Evolutionary conservation across 257 asterid species (phyloP).

Genomic region (Solanum piurae): DNA sequence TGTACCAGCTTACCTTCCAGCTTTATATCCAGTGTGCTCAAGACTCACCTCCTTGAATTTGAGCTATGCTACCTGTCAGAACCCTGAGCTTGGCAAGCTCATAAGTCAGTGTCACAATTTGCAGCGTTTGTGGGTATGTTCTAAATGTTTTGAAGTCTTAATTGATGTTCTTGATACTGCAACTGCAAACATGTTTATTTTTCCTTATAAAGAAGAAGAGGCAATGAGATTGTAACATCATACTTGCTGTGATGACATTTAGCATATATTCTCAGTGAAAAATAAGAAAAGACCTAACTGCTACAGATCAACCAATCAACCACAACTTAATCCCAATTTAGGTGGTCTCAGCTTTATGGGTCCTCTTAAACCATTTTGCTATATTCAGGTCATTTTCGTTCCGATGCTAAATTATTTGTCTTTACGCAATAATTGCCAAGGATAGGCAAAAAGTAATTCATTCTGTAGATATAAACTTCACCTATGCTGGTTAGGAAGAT

Average conservation of each 20-base stretch:
- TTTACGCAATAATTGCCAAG: background rate
- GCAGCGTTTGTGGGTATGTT: conserved; percentile 78
- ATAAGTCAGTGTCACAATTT: conserved; percentile 61
- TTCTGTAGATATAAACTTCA: background rate
- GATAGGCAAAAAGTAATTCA: background rate
- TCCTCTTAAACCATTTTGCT: background rate
- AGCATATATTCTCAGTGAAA: background rate
- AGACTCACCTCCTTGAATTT: conserved; percentile 70
- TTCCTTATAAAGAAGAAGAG: background rate
- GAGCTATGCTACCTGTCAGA: conserved; percentile 60
- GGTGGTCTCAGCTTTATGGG: background rate
- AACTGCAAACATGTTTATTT: background rate
- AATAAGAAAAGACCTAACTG: background rate
- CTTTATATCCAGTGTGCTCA: conserved; percentile 53
- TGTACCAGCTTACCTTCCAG: conserved; percentile 81
- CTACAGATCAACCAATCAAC: background rate
- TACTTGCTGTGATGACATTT: background rate
- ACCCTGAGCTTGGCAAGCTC: conserved; percentile 65
- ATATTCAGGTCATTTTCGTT: background rate
- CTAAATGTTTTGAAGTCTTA: background rate
- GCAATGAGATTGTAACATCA: background rate
- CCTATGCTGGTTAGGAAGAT: background rate
- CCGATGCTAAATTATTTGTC: background rate
- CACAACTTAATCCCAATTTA: background rate
- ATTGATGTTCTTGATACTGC: background rate